phyloP scores from a whole-genome alignment of 1,139 yeast species.

The Maudiozyma humilis region DNA sequence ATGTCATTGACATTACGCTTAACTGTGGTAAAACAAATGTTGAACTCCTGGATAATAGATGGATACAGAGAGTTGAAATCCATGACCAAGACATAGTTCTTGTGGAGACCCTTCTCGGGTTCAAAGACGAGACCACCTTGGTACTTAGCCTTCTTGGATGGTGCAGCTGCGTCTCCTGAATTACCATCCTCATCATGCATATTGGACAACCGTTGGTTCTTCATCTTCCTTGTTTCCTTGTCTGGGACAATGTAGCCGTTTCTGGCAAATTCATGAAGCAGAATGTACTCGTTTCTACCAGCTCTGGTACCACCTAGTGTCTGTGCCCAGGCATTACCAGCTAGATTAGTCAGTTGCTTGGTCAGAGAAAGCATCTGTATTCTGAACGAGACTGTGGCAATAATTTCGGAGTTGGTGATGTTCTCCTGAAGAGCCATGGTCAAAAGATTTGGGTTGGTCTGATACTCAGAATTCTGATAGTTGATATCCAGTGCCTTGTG shows the following conservation, averaged over 20 bases:
- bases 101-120: slow-evolving; percentile 92
- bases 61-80: slow-evolving; percentile 98
- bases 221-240: slow-evolving; percentile 52
- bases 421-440: slow-evolving; percentile 67
- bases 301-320: slow-evolving; percentile 94
- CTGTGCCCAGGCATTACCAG: slow-evolving; percentile 97
- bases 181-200: slow-evolving; percentile 29
- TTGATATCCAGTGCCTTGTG: slow-evolving; percentile 65
- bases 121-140: slow-evolving; percentile 97
- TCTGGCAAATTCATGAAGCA: slow-evolving; percentile 83
- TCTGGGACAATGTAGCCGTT: slow-evolving; percentile 85
- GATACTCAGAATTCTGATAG: slow-evolving; percentile 54
- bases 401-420: slow-evolving; percentile 54
- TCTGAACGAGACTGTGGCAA: slow-evolving; percentile 72
- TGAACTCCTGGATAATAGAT: slow-evolving; percentile 91
- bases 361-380: slow-evolving; percentile 83
- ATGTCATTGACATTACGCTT: slow-evolving; percentile 58
- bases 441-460: slow-evolving; percentile 60
- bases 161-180: slow-evolving; percentile 41
- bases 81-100: slow-evolving; percentile 85
- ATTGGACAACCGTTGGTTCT: slow-evolving; percentile 30
- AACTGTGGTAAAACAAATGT: slow-evolving; percentile 94
- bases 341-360: slow-evolving; percentile 83
- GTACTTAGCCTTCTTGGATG: slow-evolving; percentile 69
- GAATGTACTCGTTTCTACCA: slow-evolving; percentile 88